Percentiles rank a stretch among this genome's conserved stretches.
Evolutionary conservation across 345 rosid genomes (phyloP).

Genomic region (Arabidopsis arenosa): DNA sequence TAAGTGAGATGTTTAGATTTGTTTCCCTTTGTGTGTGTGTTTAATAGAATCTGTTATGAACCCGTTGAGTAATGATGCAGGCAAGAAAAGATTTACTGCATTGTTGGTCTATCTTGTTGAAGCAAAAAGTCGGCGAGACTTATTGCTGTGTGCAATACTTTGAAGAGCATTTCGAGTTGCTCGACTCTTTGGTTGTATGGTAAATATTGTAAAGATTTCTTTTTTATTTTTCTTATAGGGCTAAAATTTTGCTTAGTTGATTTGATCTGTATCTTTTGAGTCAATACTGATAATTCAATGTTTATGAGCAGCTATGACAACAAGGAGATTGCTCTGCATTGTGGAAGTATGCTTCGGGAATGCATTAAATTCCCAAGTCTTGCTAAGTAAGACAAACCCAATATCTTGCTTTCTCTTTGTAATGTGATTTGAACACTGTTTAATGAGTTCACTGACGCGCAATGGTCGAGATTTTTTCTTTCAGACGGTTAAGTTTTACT

Average conservation of each 20-base stretch:
- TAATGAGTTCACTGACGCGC: neutral
- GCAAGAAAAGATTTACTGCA: slow-evolving; percentile 90
- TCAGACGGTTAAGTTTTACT: slow-evolving; percentile 50
- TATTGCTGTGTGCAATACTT: slow-evolving; percentile 78
- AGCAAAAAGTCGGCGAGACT: slow-evolving; percentile 71
- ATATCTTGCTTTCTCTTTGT: slow-evolving; percentile 36
- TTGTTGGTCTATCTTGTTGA: slow-evolving; percentile 90
- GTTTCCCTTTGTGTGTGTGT: slow-evolving; percentile 3
- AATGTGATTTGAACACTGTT: neutral
- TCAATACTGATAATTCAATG: neutral
- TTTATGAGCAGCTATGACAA: slow-evolving; percentile 80
- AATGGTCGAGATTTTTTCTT: slow-evolving; percentile 3
- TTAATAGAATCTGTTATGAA: neutral
- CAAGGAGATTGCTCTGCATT: slow-evolving; percentile 89
- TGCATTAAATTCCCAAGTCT: slow-evolving; percentile 92
- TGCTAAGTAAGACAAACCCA: slow-evolving; percentile 75
- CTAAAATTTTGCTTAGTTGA: neutral
- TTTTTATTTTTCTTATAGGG: neutral
- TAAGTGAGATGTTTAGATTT: slow-evolving; percentile 46
- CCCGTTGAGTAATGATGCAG: slow-evolving; percentile 46
- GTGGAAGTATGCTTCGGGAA: slow-evolving; percentile 95
- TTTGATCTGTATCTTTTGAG: neutral
- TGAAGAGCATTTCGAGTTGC: slow-evolving; percentile 82
- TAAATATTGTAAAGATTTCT: slow-evolving; percentile 8
- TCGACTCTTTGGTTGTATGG: slow-evolving; percentile 71